A percentile compares a stretch with the other conserved stretches of the same genome.
phyloP scores from a whole-genome alignment of 768 basidiomycete species.

The Amylocystis lapponica region DNA sequence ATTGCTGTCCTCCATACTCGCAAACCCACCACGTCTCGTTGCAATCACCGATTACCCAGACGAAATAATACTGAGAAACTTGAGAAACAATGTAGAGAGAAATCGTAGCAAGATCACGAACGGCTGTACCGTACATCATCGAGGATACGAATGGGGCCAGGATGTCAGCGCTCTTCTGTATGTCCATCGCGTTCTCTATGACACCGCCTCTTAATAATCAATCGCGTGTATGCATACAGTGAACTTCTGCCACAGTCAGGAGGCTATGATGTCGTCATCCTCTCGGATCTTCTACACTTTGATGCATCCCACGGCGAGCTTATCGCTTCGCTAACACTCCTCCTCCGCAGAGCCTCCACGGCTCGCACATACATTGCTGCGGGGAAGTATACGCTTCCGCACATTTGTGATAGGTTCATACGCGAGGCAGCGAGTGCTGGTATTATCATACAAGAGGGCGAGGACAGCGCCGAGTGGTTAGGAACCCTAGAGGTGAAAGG shows the following conservation, averaged over 20 bases:
- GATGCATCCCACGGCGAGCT: conserved; percentile 52
- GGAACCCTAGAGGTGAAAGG: conserved; percentile 39
- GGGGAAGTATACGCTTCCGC: conserved; percentile 52
- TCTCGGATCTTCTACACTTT: conserved; percentile 73
- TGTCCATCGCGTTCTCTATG: conserved; percentile 20
- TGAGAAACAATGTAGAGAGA: conserved; percentile 46
- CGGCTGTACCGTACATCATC: conserved; percentile 37
- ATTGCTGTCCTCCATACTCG: conserved; percentile 44
- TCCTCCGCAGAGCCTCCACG: conserved; percentile 37
- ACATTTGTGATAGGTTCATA: conserved; percentile 52
- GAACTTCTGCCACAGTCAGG: neutral
- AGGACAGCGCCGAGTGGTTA: conserved; percentile 37
- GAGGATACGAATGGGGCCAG: conserved; percentile 63
- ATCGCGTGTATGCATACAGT: conserved; percentile 1
- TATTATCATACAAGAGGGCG: conserved; percentile 42
- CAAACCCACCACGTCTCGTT: conserved; percentile 43
- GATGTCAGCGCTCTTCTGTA: conserved; percentile 44
- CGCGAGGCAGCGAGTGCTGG: conserved; percentile 33
- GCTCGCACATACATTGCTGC: conserved; percentile 55
- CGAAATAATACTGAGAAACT: conserved; percentile 49
- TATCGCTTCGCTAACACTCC: conserved; percentile 40
- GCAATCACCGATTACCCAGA: conserved; percentile 71
- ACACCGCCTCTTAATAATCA: neutral
- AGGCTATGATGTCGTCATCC: conserved; percentile 54
- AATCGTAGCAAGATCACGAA: conserved; percentile 35